phyloP scores from a whole-genome alignment of 1,139 yeast genomes.

The Pneumocystis jirovecii region DNA sequence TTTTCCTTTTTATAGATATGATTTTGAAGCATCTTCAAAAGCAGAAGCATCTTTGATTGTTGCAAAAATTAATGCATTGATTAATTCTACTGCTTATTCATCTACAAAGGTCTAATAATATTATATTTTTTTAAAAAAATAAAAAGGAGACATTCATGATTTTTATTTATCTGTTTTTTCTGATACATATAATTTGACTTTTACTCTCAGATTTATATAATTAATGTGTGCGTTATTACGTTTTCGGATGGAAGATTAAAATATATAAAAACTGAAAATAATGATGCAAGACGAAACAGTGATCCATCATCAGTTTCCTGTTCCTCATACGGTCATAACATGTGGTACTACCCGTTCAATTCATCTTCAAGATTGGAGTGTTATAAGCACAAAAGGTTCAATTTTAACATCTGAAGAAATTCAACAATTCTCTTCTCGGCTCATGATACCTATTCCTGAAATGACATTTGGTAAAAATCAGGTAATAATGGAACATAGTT shows the following conservation, averaged over 20 bases:
- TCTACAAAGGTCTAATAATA: neutral
- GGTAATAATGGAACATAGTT: slow-evolving; percentile 36
- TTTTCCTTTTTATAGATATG: slow-evolving; percentile 61
- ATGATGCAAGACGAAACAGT: neutral
- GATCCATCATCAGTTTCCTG: neutral
- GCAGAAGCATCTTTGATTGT: slow-evolving; percentile 65
- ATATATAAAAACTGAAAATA: neutral
- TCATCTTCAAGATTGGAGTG: slow-evolving; percentile 39
- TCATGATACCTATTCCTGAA: slow-evolving; percentile 80
- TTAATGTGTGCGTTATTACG: neutral
- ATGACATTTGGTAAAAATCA: slow-evolving; percentile 91
- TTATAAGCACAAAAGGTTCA: slow-evolving; percentile 59
- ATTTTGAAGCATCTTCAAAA: slow-evolving; percentile 23
- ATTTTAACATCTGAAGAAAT: slow-evolving; percentile 62
- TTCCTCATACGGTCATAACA: slow-evolving; percentile 8
- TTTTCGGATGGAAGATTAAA: neutral
- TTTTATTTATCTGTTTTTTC: neutral
- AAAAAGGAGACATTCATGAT: neutral
- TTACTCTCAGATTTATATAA: neutral
- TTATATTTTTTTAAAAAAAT: neutral
- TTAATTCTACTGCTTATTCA: neutral
- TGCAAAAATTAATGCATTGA: slow-evolving; percentile 35
- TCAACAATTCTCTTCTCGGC: slow-evolving; percentile 46
- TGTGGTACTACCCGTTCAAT: slow-evolving; percentile 1
- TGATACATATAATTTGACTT: neutral